Conservation (phyloP, 2,329 filamentous ascomycete genomes). For the Xylariales sp. region DNA sequence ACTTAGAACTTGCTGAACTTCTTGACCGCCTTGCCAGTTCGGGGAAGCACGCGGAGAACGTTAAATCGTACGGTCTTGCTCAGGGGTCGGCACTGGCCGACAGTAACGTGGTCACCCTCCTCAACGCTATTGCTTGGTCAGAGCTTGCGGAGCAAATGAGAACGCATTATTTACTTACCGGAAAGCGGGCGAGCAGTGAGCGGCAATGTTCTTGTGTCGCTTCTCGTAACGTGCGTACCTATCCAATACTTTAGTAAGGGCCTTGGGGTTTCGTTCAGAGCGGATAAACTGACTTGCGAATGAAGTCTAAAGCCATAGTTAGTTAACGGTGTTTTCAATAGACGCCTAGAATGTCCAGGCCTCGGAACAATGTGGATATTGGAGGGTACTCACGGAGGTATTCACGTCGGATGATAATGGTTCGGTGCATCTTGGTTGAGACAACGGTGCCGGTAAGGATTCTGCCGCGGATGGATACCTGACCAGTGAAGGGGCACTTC, state of each 20-base stretch:
- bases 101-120: slow-evolving; percentile 99
- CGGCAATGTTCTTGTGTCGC: slow-evolving; percentile 99
- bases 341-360: background rate
- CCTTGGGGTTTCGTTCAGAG: background rate
- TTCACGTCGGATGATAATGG: slow-evolving; percentile 98
- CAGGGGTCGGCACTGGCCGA: slow-evolving; percentile 98
- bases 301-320: slow-evolving; percentile 65
- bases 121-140: slow-evolving; percentile 70
- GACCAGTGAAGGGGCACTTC: slow-evolving; percentile 99
- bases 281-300: slow-evolving; percentile 76
- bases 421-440: slow-evolving; percentile 99
- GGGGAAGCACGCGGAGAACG: slow-evolving; percentile 97
- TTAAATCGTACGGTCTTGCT: slow-evolving; percentile 99
- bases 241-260: slow-evolving; percentile 24
- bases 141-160: too few relatives aligned
- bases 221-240: slow-evolving; percentile 98
- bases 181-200: slow-evolving; percentile 99
- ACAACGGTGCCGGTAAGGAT: slow-evolving; percentile 99
- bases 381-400: slow-evolving; percentile 78
- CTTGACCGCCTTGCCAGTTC: slow-evolving; percentile 98
- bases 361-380: background rate
- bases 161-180: slow-evolving; percentile 56
- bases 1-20: slow-evolving; percentile 98
- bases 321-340: slow-evolving; percentile 9
- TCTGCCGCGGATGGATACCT: slow-evolving; percentile 99